These are phyloP conservation scores for Ceratocystis colombiana DNA, from an alignment of 2,329 filamentous ascomycete species.

Conservation along the genomic window DNA sequence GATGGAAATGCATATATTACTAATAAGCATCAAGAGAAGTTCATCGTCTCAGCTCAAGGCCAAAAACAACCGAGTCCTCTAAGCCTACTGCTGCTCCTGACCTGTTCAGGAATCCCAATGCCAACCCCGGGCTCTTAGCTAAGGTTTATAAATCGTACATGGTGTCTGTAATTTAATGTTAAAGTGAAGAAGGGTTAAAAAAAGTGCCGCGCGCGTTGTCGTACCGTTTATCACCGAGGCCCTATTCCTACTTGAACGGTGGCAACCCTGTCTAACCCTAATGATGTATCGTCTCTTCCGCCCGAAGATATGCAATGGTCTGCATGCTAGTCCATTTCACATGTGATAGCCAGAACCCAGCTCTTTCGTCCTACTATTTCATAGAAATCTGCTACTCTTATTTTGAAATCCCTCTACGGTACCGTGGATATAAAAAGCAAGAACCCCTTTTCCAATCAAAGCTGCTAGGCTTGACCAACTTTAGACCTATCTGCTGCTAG, in stretches of 20 bases:
- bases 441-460: too few species aligned
- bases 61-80: background rate
- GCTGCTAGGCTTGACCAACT: too few species aligned
- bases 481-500: too few species aligned
- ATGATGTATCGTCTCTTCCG: background rate
- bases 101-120: background rate
- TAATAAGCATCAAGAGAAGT: background rate
- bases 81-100: too few species aligned
- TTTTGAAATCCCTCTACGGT: too few species aligned
- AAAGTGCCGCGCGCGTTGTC: conserved; percentile 7
- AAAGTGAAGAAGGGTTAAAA: background rate
- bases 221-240: background rate
- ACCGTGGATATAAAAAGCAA: too few species aligned
- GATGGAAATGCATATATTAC: background rate
- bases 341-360: background rate
- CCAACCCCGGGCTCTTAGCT: background rate
- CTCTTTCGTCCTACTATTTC: too few species aligned
- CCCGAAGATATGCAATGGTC: too few species aligned
- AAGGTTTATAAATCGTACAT: conserved; percentile 1
- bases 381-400: too few species aligned
- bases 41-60: background rate
- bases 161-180: too few species aligned
- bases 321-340: background rate
- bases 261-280: background rate
- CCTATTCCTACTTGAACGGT: background rate